These are phyloP conservation scores for Lactarius vividus DNA, from an alignment of 768 basidiomycete genomes.

Conservation along the genomic window DNA sequence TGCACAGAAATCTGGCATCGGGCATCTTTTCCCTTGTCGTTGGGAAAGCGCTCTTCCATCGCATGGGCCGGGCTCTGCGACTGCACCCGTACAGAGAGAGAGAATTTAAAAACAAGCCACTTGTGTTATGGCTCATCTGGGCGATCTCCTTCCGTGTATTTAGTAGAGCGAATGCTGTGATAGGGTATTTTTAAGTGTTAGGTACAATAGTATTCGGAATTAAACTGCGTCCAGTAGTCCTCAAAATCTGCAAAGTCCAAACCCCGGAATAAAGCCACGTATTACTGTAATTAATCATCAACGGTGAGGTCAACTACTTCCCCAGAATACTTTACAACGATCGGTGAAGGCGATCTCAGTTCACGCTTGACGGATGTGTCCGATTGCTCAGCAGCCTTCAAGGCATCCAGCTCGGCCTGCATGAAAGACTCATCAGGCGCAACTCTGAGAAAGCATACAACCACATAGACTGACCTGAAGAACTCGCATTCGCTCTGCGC, in stretches of 20 bases:
- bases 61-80: background rate
- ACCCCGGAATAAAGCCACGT: background rate
- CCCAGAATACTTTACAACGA: slow-evolving; percentile 1
- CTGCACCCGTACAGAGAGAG: background rate
- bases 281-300: slow-evolving; percentile 9
- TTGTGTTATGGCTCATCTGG: background rate
- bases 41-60: background rate
- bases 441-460: background rate
- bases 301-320: slow-evolving; percentile 19
- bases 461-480: slow-evolving; percentile 11
- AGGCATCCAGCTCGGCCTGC: slow-evolving; percentile 11
- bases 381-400: slow-evolving; percentile 2
- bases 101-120: background rate
- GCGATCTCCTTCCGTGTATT: background rate
- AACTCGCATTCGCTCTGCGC: slow-evolving; percentile 12
- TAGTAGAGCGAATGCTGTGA: background rate
- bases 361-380: slow-evolving; percentile 12
- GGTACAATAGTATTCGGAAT: background rate
- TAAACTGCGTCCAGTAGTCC: background rate
- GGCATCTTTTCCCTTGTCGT: background rate
- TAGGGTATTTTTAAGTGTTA: background rate
- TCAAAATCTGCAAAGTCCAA: background rate
- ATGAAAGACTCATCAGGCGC: background rate
- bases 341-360: slow-evolving; percentile 9
- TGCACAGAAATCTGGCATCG: too few species aligned